Percentiles rank a stretch among this genome's conserved stretches.
phyloP scores from a whole-genome alignment of 768 basidiomycete species.

The Boletus rubescentipes region DNA sequence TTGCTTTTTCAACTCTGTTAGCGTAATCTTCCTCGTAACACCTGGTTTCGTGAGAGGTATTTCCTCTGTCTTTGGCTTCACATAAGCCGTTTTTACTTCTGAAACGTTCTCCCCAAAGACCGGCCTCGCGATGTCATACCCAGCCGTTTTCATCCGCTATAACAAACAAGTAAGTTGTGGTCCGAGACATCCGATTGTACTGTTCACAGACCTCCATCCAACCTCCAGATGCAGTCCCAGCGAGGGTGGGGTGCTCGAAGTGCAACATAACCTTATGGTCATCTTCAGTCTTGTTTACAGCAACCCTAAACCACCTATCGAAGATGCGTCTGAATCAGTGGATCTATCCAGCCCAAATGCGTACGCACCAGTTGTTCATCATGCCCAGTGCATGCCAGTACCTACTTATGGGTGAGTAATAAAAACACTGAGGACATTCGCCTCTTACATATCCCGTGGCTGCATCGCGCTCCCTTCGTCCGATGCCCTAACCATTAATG shows the following conservation, averaged over 20 bases:
- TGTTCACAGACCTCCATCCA: slow-evolving; percentile 53
- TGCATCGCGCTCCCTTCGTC: slow-evolving; percentile 53
- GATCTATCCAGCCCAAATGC: background rate
- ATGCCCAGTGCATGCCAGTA: slow-evolving; percentile 57
- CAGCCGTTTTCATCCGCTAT: slow-evolving; percentile 45
- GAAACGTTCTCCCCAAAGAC: slow-evolving; percentile 26
- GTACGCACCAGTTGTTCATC: slow-evolving; percentile 50
- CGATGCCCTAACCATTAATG: slow-evolving; percentile 51
- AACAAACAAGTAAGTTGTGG: background rate
- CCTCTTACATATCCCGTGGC: slow-evolving; percentile 49
- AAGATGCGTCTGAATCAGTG: background rate
- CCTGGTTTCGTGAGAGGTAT: slow-evolving; percentile 46
- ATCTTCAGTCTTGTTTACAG: slow-evolving; percentile 37
- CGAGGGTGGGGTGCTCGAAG: slow-evolving; percentile 62
- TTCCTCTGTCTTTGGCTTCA: slow-evolving; percentile 11
- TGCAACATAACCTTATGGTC: slow-evolving; percentile 29
- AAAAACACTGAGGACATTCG: background rate
- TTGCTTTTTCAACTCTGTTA: slow-evolving; percentile 43
- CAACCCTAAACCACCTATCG: slow-evolving; percentile 56
- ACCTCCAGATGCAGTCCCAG: slow-evolving; percentile 46
- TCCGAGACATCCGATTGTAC: background rate
- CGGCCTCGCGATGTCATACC: slow-evolving; percentile 44
- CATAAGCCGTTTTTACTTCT: background rate
- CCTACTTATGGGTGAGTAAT: slow-evolving; percentile 16
- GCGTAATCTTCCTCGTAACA: slow-evolving; percentile 44